Percentiles rank a stretch among this genome's conserved stretches.
Conservation (phyloP, 257 asterid species). For the Rehmannia glutinosa region DNA sequence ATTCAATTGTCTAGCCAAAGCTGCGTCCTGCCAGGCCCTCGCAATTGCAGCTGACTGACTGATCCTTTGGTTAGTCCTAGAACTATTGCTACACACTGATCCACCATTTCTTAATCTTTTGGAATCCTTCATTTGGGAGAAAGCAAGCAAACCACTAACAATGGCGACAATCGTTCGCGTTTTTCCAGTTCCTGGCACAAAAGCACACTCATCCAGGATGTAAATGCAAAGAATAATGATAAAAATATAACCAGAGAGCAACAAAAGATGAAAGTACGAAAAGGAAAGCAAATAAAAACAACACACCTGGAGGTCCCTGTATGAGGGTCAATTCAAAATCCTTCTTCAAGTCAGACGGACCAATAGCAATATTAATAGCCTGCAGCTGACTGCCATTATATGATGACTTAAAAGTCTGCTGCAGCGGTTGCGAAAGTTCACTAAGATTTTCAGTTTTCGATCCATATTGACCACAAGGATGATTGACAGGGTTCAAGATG, state of each 20-base stretch:
- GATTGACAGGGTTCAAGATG: conserved; percentile 72
- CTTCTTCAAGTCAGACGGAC: conserved; percentile 54
- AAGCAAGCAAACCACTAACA: conserved; percentile 78
- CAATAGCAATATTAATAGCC: conserved; percentile 76
- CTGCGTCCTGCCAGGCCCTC: conserved; percentile 99
- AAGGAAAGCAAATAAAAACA: conserved; percentile 10
- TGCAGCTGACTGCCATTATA: conserved; percentile 83
- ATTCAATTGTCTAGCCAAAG: conserved; percentile 73
- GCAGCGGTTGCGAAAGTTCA: conserved; percentile 60
- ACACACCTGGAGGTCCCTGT: conserved; percentile 99
- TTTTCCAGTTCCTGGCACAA: conserved; percentile 82
- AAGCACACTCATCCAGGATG: conserved; percentile 16
- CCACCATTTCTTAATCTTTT: conserved; percentile 41
- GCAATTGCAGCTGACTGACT: conserved; percentile 85
- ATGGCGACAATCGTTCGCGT: conserved; percentile 91
- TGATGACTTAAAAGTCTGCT: conserved; percentile 62
- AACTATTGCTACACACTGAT: conserved; percentile 25
- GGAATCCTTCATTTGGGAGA: conserved; percentile 46
- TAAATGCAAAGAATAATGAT: conserved; percentile 4
- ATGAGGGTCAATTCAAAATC: conserved; percentile 76
- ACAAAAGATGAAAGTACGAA: background rate
- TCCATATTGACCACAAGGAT: conserved; percentile 37
- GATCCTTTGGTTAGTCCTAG: conserved; percentile 43
- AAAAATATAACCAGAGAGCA: conserved; percentile 1
- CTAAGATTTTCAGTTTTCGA: conserved; percentile 42